phyloP scores from a whole-genome alignment of 1,284 basidiomycete species.

The Marasmius sp. region DNA sequence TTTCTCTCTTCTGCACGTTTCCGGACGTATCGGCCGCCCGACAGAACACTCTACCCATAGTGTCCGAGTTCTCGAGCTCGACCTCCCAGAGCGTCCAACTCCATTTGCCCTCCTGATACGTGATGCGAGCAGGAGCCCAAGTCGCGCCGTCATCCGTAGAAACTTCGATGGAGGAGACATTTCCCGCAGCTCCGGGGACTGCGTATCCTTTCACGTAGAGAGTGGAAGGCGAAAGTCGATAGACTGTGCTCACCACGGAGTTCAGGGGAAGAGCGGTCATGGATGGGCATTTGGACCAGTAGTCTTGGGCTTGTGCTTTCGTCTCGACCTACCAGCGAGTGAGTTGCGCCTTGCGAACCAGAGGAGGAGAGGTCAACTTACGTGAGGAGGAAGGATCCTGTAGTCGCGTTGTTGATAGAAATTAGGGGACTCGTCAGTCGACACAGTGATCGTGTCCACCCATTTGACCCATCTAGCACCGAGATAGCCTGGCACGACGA shows the following conservation, averaged over 20 bases:
- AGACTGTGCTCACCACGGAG: constrained; percentile 52
- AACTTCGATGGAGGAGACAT: constrained; percentile 50
- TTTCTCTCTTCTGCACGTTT: constrained; percentile 43
- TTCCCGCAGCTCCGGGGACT: constrained; percentile 44
- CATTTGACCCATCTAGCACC: constrained; percentile 69
- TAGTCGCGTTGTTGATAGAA: constrained; percentile 72
- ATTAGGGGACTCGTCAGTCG: constrained; percentile 55
- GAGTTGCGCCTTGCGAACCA: not conserved
- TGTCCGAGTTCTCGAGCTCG: constrained; percentile 32
- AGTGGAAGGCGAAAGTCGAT: constrained; percentile 27
- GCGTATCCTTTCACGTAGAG: constrained; percentile 62
- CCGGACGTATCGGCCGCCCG: constrained; percentile 47
- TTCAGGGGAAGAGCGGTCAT: constrained; percentile 65
- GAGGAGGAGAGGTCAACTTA: constrained; percentile 28
- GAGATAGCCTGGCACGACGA: constrained; percentile 68
- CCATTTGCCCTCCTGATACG: constrained; percentile 64
- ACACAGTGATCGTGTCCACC: constrained; percentile 61
- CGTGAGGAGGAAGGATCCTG: constrained; percentile 60
- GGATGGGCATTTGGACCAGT: constrained; percentile 48
- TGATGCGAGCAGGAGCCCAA: constrained; percentile 53
- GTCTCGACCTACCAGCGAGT: constrained; percentile 40
- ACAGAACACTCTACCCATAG: constrained; percentile 36
- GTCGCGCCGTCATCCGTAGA: constrained; percentile 49
- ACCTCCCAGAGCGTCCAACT: constrained; percentile 72
- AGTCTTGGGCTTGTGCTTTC: constrained; percentile 38